phyloP scores from a whole-genome alignment of 2,329 filamentous ascomycete species.

The Penicillium sp. region DNA sequence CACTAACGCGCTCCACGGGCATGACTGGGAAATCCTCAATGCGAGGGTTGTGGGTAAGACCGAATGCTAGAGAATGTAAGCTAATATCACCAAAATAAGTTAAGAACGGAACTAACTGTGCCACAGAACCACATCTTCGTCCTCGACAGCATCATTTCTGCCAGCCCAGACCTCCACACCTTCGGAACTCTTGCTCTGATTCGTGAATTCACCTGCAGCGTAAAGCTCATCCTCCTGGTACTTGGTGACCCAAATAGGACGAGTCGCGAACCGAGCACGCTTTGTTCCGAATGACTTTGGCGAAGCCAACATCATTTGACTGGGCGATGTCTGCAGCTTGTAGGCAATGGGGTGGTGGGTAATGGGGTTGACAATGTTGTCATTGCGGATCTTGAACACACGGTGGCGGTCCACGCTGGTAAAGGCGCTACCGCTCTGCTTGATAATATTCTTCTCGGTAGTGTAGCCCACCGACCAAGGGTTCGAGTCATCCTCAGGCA shows the following conservation, averaged over 20 bases:
- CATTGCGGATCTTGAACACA: constrained; percentile 56
- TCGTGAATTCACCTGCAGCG: constrained; percentile 53
- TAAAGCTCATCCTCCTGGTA: constrained; percentile 55
- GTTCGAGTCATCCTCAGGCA: constrained; percentile 57
- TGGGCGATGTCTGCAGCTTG: constrained; percentile 50
- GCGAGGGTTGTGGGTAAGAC: constrained; percentile 64
- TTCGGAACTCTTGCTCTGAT: constrained; percentile 54
- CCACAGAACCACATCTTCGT: constrained; percentile 46
- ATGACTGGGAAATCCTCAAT: constrained; percentile 68
- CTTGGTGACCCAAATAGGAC: constrained; percentile 56
- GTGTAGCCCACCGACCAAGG: constrained; percentile 63
- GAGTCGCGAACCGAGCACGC: constrained; percentile 53
- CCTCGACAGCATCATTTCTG: constrained; percentile 49
- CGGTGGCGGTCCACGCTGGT: constrained; percentile 52
- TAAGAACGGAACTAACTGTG: constrained; percentile 32
- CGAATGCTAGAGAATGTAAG: constrained; percentile 36
- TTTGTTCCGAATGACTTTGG: constrained; percentile 46
- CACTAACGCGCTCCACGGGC: constrained; percentile 57
- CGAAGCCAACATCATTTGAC: constrained; percentile 52
- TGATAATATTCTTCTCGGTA: constrained; percentile 52
- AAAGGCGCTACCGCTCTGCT: constrained; percentile 51
- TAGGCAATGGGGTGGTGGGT: constrained; percentile 50
- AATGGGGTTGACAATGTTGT: constrained; percentile 45
- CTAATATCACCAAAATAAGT: constrained; percentile 29
- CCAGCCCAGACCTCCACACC: constrained; percentile 55